A percentile compares a stretch with the other conserved stretches of the same genome.
Evolutionary conservation across 768 basidiomycete species (phyloP).

Genomic region (Phlebiopsis gigantea): DNA sequence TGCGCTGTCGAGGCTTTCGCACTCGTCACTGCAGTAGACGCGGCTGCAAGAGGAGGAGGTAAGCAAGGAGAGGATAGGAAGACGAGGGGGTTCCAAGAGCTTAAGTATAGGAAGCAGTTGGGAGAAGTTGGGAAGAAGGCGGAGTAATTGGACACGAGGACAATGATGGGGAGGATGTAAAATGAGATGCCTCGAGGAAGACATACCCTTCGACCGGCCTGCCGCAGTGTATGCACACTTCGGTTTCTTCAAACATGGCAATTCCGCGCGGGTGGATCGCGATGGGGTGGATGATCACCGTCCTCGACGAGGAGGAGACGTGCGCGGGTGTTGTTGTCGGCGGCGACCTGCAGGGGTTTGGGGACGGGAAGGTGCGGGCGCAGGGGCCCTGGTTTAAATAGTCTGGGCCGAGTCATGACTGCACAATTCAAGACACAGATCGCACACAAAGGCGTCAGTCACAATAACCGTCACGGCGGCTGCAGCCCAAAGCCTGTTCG

Average conservation of each 20-base stretch:
- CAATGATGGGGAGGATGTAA: background rate
- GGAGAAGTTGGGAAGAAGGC: slow-evolving; percentile 10
- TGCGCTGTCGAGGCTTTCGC: slow-evolving; percentile 54
- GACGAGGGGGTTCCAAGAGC: background rate
- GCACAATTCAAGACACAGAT: slow-evolving; percentile 5
- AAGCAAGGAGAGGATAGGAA: background rate
- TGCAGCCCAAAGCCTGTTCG: background rate
- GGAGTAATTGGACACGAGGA: slow-evolving; percentile 23
- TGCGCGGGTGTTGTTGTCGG: background rate
- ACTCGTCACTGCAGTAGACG: slow-evolving; percentile 68
- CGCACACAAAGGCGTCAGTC: slow-evolving; percentile 4
- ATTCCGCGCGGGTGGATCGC: background rate
- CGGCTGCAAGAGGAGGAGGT: slow-evolving; percentile 33
- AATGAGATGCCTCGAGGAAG: slow-evolving; percentile 7
- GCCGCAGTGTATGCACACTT: slow-evolving; percentile 65
- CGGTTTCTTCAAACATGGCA: slow-evolving; percentile 67
- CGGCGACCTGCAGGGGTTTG: background rate
- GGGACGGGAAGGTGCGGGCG: slow-evolving; percentile 5
- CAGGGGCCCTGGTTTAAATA: background rate
- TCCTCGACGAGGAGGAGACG: background rate
- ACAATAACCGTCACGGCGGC: background rate
- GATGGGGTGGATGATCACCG: background rate
- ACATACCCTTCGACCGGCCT: slow-evolving; percentile 46
- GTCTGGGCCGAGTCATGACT: background rate
- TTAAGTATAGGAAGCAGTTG: slow-evolving; percentile 16